Base-by-base conservation (phyloP, 2,329 filamentous ascomycete genomes). In the Ascochyta koolunga region DNA sequence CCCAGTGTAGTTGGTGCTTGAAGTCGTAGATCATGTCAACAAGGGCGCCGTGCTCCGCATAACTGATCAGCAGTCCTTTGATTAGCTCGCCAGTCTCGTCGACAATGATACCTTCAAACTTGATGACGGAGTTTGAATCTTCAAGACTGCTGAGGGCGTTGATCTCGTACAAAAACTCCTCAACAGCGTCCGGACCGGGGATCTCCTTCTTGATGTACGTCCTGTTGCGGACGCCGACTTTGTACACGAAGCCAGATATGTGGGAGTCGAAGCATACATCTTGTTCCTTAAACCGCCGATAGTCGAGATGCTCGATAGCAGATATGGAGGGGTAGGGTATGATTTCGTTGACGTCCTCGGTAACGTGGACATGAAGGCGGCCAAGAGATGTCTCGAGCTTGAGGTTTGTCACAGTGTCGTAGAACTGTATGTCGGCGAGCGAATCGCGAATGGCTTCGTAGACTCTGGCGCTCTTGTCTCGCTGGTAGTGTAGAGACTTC, bases 131-230 rank as follows among this genome's bases (percentile, higher is more conserved):
- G 5, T 82, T 80, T 1, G 91, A 90, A 51, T 84, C 86, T 36
- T 83, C 82, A 15, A 99, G 80, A 25, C 86, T 86, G 72, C 89
- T 88, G n/a, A 99, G 84, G 3, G 93, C 93, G 72, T 98, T 97
- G 72, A 97, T 90, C 76, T 99, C 95, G 73, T 99, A 99, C 2
- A 98, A 80, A 68, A 99, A 99, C 72, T 98, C 95, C 59, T 98
- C 93, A 18, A 98, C 88, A 0, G 91, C 95, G 67, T 98, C 93
- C 2, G 93, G 93, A 1, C 93, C 93, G 0, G 95, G 95, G 15
- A 99, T 98, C 70, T 99, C 95, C 74, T 99, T 99, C 76, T 98
- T 98, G 76, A 99, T 96, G 66, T 92, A 88, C 1, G 86, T 86
- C 53, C 84, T 80, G 31, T 84, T 87, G 50, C 85, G 79, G 27